Evolutionary conservation across 345 rosid genomes (phyloP).

Genomic region (Citrus glauca): DNA sequence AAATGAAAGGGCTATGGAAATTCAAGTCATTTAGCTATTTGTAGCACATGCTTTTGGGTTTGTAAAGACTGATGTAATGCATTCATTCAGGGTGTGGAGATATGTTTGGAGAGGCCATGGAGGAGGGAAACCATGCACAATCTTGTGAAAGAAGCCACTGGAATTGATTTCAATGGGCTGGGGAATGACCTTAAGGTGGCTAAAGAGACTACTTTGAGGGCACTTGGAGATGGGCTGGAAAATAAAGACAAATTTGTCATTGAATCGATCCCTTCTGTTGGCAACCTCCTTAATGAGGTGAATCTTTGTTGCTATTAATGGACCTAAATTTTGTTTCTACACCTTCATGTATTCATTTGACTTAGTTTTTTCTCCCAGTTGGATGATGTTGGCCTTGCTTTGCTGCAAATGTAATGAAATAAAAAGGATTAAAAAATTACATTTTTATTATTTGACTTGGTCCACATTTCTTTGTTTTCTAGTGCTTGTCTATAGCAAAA

Average conservation of each 20-base stretch:
- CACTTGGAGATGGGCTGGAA: constrained; percentile 55
- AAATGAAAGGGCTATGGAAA: background rate
- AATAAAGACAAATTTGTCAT: constrained; percentile 66
- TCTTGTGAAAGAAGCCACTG: constrained; percentile 77
- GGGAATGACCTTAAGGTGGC: constrained; percentile 56
- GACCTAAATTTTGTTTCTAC: background rate
- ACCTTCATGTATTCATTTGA: background rate
- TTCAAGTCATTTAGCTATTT: constrained; percentile 3
- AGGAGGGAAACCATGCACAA: constrained; percentile 95
- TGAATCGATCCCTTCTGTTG: constrained; percentile 66
- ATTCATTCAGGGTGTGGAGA: constrained; percentile 64
- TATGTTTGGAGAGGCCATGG: constrained; percentile 86
- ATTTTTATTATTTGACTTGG: background rate
- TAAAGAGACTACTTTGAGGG: constrained; percentile 53
- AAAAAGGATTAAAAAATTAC: background rate
- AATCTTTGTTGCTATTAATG: constrained; percentile 5
- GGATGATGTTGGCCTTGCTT: background rate
- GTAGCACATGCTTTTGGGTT: background rate
- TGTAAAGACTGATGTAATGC: constrained; percentile 17
- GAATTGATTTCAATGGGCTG: constrained; percentile 59
- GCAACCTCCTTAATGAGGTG: constrained; percentile 92
- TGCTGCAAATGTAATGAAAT: background rate
- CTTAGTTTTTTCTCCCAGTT: constrained; percentile 6
- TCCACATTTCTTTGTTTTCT: background rate
- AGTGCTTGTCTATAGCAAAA: background rate